phyloP scores from a whole-genome alignment of 805 yeast species.

The Kluyveromyces aestuarii region DNA sequence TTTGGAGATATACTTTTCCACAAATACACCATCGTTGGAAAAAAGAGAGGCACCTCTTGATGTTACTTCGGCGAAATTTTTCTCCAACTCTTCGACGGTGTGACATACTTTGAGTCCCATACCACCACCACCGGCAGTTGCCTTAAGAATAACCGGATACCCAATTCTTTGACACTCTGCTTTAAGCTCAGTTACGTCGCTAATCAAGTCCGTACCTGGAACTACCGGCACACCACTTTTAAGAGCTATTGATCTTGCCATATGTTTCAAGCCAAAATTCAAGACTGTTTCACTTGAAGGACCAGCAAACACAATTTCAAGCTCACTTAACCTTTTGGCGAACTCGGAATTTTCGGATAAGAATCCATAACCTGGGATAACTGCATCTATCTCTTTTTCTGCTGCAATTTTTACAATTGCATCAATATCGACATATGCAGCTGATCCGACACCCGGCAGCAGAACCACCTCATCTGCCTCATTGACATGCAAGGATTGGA shows the following conservation, averaged over 20 bases:
- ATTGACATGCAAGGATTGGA: constrained; percentile 77
- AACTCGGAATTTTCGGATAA: constrained; percentile 93
- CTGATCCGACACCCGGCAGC: constrained; percentile 72
- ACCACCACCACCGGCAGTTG: constrained; percentile 99
- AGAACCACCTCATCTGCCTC: constrained; percentile 77
- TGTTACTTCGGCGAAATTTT: constrained; percentile 81
- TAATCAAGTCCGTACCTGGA: constrained; percentile 89
- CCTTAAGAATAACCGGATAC: constrained; percentile 92
- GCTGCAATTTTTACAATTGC: constrained; percentile 84
- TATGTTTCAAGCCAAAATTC: constrained; percentile 86
- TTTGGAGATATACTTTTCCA: constrained; percentile 89
- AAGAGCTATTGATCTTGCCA: constrained; percentile 89
- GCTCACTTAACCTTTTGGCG: constrained; percentile 74
- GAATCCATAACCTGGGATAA: constrained; percentile 96
- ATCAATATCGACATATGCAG: constrained; percentile 80
- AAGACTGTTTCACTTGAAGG: constrained; percentile 94
- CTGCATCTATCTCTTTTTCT: constrained; percentile 80
- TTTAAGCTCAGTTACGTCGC: constrained; percentile 63
- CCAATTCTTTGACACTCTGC: constrained; percentile 63
- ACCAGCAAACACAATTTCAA: constrained; percentile 90
- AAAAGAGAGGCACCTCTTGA: constrained; percentile 91
- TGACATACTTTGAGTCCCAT: constrained; percentile 94
- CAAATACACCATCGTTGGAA: constrained; percentile 91
- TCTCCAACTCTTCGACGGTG: constrained; percentile 65
- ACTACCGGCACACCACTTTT: constrained; percentile 91